Evolutionary conservation across 352 stramenopile genomes (phyloP).

Genomic region (Phytopythium oedochilum): DNA sequence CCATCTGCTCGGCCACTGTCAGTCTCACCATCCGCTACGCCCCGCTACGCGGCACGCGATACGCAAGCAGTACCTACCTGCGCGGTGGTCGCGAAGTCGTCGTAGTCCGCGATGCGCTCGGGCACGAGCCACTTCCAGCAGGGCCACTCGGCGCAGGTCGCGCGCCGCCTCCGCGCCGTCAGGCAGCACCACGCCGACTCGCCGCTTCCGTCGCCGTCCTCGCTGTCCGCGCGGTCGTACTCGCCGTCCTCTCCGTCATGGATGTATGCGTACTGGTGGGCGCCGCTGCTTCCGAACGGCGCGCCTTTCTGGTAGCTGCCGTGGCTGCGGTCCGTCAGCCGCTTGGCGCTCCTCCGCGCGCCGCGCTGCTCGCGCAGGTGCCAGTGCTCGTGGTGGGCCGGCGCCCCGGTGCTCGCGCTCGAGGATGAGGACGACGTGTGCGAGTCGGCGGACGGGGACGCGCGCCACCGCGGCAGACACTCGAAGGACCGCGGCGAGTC

Average conservation of each 20-base stretch:
- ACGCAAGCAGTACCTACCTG: too few species aligned
- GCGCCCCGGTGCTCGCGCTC: not conserved
- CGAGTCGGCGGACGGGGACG: not conserved
- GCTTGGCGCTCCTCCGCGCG: not conserved
- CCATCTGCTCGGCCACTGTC: slow-evolving; percentile 41
- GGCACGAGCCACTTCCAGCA: slow-evolving; percentile 69
- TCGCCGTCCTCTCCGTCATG: slow-evolving; percentile 15
- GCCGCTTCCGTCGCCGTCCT: slow-evolving; percentile 12
- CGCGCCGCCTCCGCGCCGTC: slow-evolving; percentile 11
- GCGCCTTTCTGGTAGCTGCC: not conserved
- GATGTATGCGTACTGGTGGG: slow-evolving; percentile 6
- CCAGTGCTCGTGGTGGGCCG: not conserved
- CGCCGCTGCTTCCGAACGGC: not conserved
- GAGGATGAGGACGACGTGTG: not conserved
- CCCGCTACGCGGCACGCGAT: too few species aligned
- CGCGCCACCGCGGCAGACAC: slow-evolving; percentile 20
- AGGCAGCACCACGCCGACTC: not conserved
- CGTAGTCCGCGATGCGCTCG: slow-evolving; percentile 49
- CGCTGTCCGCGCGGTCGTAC: slow-evolving; percentile 12
- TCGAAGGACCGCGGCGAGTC: slow-evolving; percentile 9
- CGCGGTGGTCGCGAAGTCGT: slow-evolving; percentile 56
- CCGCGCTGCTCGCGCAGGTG: not conserved
- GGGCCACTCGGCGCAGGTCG: slow-evolving; percentile 30
- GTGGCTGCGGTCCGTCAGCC: not conserved
- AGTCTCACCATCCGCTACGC: too few species aligned